A percentile compares a stretch with the other conserved stretches of the same genome.
Evolutionary conservation across 345 rosid species (phyloP).

Genomic region (Euphorbia lathyris): DNA sequence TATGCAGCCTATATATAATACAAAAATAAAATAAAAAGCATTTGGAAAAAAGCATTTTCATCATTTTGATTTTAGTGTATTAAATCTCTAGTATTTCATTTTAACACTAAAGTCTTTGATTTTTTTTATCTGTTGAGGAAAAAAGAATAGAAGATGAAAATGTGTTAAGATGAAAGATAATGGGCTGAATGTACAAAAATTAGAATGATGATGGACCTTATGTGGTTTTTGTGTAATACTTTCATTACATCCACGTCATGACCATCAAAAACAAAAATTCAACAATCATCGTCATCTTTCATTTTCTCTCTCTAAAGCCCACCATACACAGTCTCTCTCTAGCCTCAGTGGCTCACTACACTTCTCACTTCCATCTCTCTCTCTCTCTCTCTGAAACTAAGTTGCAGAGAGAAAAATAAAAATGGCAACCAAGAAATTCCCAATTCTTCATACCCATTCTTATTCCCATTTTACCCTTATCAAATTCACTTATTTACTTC

Average conservation of each 20-base stretch:
- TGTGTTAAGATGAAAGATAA: too few species aligned
- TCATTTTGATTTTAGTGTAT: too few species aligned
- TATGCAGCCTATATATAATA: too few species aligned
- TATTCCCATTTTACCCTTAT: slow-evolving; percentile 52
- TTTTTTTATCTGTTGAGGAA: too few species aligned
- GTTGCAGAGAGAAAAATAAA: not conserved
- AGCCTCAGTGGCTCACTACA: not conserved
- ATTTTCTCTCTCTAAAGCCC: not conserved
- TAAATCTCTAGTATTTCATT: too few species aligned
- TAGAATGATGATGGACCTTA: too few species aligned
- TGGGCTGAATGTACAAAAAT: too few species aligned
- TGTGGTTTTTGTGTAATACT: too few species aligned
- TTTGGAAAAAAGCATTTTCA: too few species aligned
- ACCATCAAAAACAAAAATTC: slow-evolving; percentile 3
- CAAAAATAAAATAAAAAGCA: too few species aligned
- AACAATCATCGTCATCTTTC: slow-evolving; percentile 1
- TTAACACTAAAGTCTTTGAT: too few species aligned
- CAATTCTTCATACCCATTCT: not conserved
- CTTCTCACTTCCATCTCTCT: not conserved
- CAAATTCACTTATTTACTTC: slow-evolving; percentile 37
- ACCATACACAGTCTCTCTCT: not conserved
- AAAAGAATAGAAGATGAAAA: too few species aligned
- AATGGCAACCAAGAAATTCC: not conserved
- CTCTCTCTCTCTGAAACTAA: not conserved
- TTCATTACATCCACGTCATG: slow-evolving; percentile 12